Evolutionary conservation across 2,329 filamentous ascomycete genomes (phyloP), one percentile per base, ranked within the genome.

Genomic region (Sclerotinia subarctica): DNA sequence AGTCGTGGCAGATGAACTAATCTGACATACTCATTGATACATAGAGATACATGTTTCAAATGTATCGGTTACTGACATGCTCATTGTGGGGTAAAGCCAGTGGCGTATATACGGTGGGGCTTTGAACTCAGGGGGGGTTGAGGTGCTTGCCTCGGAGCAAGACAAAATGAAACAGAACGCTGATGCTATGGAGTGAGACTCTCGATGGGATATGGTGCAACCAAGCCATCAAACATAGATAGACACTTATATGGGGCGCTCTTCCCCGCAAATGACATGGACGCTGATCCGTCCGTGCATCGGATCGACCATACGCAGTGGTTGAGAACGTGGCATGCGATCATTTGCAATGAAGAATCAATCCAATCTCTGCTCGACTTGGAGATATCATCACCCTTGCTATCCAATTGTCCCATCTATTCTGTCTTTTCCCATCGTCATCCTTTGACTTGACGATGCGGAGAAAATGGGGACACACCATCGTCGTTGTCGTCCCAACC

Each of bases 201-300:
- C 35, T 62, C 32, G 44, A 49, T 49, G 26, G 58, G 44, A 19
- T 19, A 62, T 8, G 26, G 58, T 49, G 29, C 44, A 49, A 35
- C 44, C 58, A 62, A 19, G 26, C 58, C 58, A 62, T 62, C 57
- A n/a, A 47, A 60, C 58, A 62, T 51, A 42, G 64, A 66, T 51
- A 24, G 51, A n/a, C 13, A 51, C 42, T 42, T 26, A 46, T 51
- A 46, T 29, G 42, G 53, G 8, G 35, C 60, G 35, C 29, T 52
- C 26, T 67, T 52, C 56, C 64, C 64, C 64, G 64, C 64, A 62
- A 67, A 53, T 42, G 19, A 57, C 32, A 51, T 62, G 59, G 19
- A 26, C 49, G 64, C 47, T 67, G 64, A 62, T 35, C 35, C 35
- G 35, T 51, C 49, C 35, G 29, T 67, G 57, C 56, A 35, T 32